phyloP scores from a whole-genome alignment of 2,329 filamentous ascomycete species.

The Chrysosporium keratinophilum region DNA sequence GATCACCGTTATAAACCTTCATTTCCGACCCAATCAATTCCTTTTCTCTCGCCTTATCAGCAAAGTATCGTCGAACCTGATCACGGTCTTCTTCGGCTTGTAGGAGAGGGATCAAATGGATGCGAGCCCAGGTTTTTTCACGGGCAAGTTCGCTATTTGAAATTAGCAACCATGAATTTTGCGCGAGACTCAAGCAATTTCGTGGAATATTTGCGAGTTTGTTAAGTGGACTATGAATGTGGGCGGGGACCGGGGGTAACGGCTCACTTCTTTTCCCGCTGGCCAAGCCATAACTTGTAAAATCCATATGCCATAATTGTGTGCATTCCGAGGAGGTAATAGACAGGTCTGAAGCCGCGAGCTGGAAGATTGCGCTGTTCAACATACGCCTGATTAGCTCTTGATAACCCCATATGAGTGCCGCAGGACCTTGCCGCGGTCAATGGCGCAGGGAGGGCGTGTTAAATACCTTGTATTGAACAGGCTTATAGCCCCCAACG shows the following conservation, averaged over 20 bases:
- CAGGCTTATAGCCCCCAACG: constrained; percentile 81
- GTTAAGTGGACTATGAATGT: not conserved
- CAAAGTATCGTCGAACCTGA: constrained; percentile 74
- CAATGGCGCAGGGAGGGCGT: not conserved
- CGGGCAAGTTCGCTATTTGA: constrained; percentile 69
- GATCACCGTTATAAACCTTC: constrained; percentile 77
- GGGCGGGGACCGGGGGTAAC: not conserved
- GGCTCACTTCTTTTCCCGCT: constrained; percentile 81
- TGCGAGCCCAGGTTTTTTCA: constrained; percentile 97
- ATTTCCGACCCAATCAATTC: constrained; percentile 73
- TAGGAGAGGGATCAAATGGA: constrained; percentile 84
- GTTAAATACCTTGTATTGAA: constrained; percentile 78
- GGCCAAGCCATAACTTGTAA: constrained; percentile 71
- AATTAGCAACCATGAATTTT: not conserved
- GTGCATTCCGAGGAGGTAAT: constrained; percentile 66
- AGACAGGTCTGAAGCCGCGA: constrained; percentile 74
- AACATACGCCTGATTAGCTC: constrained; percentile 9
- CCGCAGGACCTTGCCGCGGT: not conserved
- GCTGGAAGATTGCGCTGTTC: constrained; percentile 78
- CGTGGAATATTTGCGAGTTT: no score
- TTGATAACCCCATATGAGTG: not conserved
- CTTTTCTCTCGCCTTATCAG: constrained; percentile 83
- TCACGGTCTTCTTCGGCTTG: constrained; percentile 97
- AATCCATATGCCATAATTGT: constrained; percentile 81
- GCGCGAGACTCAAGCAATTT: not conserved